Percentiles rank a stretch among this genome's conserved stretches.
Conservation (phyloP, 371 early-diverging fungal genomes). For the Capillidium heterosporum region DNA sequence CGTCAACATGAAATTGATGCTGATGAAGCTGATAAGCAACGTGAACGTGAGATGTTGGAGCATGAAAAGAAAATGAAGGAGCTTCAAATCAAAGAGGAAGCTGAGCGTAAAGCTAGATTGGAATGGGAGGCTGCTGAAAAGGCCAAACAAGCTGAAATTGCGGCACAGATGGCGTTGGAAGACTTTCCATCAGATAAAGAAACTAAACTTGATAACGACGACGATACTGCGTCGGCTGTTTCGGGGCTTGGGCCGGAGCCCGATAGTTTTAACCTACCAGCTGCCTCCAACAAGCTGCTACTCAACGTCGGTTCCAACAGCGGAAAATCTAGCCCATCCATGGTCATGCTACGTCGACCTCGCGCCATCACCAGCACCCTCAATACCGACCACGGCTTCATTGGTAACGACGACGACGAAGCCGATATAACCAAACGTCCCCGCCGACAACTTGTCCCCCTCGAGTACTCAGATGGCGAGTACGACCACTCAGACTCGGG, state of each 20-base stretch:
- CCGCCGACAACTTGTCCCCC: slow-evolving; percentile 36
- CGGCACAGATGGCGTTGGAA: slow-evolving; percentile 13
- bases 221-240: background rate
- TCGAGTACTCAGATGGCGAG: slow-evolving; percentile 35
- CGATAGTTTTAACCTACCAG: too few relatives aligned
- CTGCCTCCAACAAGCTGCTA: slow-evolving; percentile 2
- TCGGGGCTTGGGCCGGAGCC: too few relatives aligned
- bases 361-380: slow-evolving; percentile 19
- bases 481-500: slow-evolving; percentile 5
- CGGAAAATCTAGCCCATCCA: background rate
- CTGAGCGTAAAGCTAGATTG: slow-evolving; percentile 9
- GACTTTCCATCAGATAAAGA: slow-evolving; percentile 13
- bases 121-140: slow-evolving; percentile 10
- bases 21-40: slow-evolving; percentile 14
- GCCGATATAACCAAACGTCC: slow-evolving; percentile 16
- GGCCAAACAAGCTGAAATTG: slow-evolving; percentile 9
- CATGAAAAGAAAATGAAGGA: slow-evolving; percentile 2
- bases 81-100: slow-evolving; percentile 9
- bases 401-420: slow-evolving; percentile 25
- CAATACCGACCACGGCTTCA: slow-evolving; percentile 20
- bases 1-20: slow-evolving; percentile 38
- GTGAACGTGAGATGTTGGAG: slow-evolving; percentile 8
- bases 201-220: background rate
- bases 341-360: slow-evolving; percentile 8
- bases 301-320: slow-evolving; percentile 7